Percentiles rank a stretch among this genome's conserved stretches.
phyloP scores from a whole-genome alignment of 495 filamentous ascomycete genomes.

The Tuber melanosporum region DNA sequence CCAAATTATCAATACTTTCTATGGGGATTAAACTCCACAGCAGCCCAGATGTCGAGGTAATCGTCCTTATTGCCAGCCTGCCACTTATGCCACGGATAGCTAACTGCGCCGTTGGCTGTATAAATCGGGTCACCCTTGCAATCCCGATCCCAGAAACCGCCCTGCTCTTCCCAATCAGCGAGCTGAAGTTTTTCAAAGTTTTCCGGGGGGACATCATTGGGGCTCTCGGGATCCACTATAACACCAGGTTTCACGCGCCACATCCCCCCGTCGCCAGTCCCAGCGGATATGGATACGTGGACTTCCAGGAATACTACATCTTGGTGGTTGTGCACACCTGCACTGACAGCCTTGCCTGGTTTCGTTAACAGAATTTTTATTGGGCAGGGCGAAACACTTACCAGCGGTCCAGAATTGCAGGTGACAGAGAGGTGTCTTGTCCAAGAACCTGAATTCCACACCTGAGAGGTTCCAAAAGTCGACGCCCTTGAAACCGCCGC shows the following conservation, averaged over 20 bases:
- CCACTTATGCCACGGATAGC: slow-evolving; percentile 34
- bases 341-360: slow-evolving; percentile 17
- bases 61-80: slow-evolving; percentile 14
- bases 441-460: slow-evolving; percentile 26
- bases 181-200: slow-evolving; percentile 14
- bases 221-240: slow-evolving; percentile 1
- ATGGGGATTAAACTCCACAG: slow-evolving; percentile 23
- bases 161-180: slow-evolving; percentile 13
- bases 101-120: slow-evolving; percentile 5
- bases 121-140: slow-evolving; percentile 2
- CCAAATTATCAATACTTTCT: slow-evolving; percentile 9
- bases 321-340: slow-evolving; percentile 29
- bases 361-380: not conserved
- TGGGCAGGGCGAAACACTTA: not conserved
- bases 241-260: slow-evolving; percentile 16
- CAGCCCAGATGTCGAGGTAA: slow-evolving; percentile 25
- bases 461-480: slow-evolving; percentile 32
- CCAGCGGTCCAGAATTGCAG: slow-evolving; percentile 34
- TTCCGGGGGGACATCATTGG: slow-evolving; percentile 2
- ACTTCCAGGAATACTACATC: slow-evolving; percentile 22
- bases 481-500: slow-evolving; percentile 8
- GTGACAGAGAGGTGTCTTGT: slow-evolving; percentile 22
- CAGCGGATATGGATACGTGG: slow-evolving; percentile 18
- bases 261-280: slow-evolving; percentile 27
- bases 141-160: slow-evolving; percentile 20